These are phyloP conservation scores for Arachis hypogaea DNA, from an alignment of 306 rosid species.

Conservation along the genomic window DNA sequence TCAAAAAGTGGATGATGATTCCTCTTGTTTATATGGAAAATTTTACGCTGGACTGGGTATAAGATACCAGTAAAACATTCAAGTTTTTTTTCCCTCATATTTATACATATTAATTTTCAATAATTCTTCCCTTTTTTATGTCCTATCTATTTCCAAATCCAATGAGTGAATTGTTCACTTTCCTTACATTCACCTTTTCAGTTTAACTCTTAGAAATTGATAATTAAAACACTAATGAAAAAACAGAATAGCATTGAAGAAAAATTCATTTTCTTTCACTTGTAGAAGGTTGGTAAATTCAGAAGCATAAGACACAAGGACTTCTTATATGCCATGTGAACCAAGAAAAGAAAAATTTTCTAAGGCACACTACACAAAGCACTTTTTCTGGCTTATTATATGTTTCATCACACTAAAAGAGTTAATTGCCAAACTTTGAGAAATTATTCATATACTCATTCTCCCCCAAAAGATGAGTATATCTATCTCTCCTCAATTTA, in stretches of 20 bases:
- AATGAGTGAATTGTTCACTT: not conserved
- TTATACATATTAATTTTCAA: too few relatives aligned
- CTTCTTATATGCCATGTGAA: not conserved
- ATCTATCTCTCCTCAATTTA: not conserved
- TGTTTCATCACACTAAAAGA: not conserved
- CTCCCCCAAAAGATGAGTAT: too few relatives aligned
- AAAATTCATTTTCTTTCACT: not conserved
- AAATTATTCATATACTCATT: too few relatives aligned
- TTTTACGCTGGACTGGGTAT: too few relatives aligned
- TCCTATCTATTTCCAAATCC: not conserved
- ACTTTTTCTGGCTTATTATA: slow-evolving; percentile 4
- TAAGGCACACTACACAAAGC: not conserved
- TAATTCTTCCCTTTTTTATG: not conserved
- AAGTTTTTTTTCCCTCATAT: not conserved
- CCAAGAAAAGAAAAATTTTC: slow-evolving; percentile 5
- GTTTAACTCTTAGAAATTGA: not conserved
- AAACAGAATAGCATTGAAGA: not conserved
- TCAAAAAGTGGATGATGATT: not conserved
- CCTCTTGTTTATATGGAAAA: too few relatives aligned
- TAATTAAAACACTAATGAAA: too few relatives aligned
- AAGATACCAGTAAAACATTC: not conserved
- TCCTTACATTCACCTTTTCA: too few relatives aligned
- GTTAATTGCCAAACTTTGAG: not conserved
- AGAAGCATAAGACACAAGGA: not conserved
- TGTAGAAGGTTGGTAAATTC: not conserved